A percentile compares a stretch with the other conserved stretches of the same genome.
Evolutionary conservation across 2,329 filamentous ascomycete genomes (phyloP).

Genomic region (Eutypella sp.): DNA sequence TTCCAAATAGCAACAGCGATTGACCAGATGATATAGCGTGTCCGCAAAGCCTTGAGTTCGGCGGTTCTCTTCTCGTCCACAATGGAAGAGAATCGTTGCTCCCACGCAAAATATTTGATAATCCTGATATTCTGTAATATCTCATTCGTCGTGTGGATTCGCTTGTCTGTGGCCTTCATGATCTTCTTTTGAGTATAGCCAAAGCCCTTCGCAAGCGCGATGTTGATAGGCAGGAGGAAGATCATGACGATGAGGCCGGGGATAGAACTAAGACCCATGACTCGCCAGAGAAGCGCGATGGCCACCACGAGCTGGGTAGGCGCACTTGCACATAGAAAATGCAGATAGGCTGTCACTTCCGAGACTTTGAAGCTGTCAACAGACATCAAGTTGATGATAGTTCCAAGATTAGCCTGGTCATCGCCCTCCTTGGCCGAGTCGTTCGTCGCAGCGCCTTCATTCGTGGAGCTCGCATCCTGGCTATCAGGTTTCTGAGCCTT

Average conservation of each 20-base stretch:
- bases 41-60: constrained; percentile 74
- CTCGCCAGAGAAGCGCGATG: constrained; percentile 75
- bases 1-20: constrained; percentile 93
- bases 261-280: constrained; percentile 89
- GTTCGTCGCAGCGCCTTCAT: constrained; percentile 26
- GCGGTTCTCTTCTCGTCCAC: constrained; percentile 82
- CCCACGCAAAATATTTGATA: constrained; percentile 99
- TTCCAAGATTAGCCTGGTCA: constrained; percentile 84
- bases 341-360: constrained; percentile 89
- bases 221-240: constrained; percentile 83
- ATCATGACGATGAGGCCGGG: constrained; percentile 90
- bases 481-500: constrained; percentile 37
- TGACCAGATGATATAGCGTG: constrained; percentile 87
- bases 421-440: constrained; percentile 40
- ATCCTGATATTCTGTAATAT: constrained; percentile 96
- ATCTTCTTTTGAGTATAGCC: constrained; percentile 84
- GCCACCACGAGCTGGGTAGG: constrained; percentile 84
- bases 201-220: constrained; percentile 82
- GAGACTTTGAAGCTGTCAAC: constrained; percentile 99
- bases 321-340: constrained; percentile 90
- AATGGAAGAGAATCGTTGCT: constrained; percentile 78
- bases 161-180: constrained; percentile 86
- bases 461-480: constrained; percentile 31
- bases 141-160: constrained; percentile 95
- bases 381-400: constrained; percentile 99